Base-by-base conservation (phyloP, 176 grass and related monocot species). In the Rhynchospora pubera region DNA sequence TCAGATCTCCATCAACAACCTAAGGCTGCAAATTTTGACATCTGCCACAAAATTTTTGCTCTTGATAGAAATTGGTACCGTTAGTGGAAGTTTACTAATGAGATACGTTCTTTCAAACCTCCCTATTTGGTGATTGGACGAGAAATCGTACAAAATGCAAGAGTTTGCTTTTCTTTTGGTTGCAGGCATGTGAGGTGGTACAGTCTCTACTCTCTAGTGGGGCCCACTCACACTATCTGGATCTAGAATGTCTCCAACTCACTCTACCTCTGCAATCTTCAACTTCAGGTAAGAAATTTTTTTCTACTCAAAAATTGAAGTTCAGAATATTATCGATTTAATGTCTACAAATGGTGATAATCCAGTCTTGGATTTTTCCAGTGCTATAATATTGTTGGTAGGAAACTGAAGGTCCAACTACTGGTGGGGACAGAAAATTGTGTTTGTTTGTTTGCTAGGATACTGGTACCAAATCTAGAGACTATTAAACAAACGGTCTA, bases 181-280 rank as follows among this genome's bases (percentile, higher is more conserved):
- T 77, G 72, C 72, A 77, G 16, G 72, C 72, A 77, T 77, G 72
- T 77, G 72, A 56, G 72, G 72, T 77, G 46, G 48, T 77, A 77
- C 72, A 77, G 69, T 55, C 47, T 26, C 46, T 74, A 51, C 70
- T 26, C 19, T 52, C 16, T 32, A 77, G 72, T 32, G 72, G 72
- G 47, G 2, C 11, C 72, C 50, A 53, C 72, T 76, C 23, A 55
- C 72, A 76, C 13, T 76, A 55, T 76, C 13, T 48, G 47, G 72
- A 47, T 52, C 72, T 76, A 53, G 47, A 75, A 75, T 75, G 47
- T 3, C 23, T 46, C 9, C 4, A 52, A 55, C 72, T 15, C 48
- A 24, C 2, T 61, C 2, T 55, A 26, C 6, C 26, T 28, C 26
- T 28, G 23, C 5, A 76, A 76, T 76, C 53, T 30, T 76, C 12